Evolutionary conservation across 306 rosid species (phyloP), one percentile per base, ranked within the genome.

Genomic region (Dalbergia oliveri): DNA sequence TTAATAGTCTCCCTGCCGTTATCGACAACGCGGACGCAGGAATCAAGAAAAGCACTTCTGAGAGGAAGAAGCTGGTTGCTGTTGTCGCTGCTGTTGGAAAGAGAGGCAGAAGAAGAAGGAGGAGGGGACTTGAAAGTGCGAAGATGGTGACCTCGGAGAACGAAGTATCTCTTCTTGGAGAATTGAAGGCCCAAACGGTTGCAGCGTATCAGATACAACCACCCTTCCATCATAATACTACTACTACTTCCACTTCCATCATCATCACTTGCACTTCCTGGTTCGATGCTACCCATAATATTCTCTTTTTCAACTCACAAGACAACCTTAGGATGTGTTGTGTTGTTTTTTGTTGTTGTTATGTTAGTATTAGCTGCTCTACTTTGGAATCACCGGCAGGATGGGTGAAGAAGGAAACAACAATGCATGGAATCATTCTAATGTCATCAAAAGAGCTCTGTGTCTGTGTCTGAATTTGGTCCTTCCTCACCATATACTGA

Each of bases 1-100:
- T 90, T 83, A 69, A 93, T 87, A 79, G 91, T 93, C 79, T 91
- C 98, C 41, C 94, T 93, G 54, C 99, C 99, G 78, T 93, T 86
- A 81, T 95, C 99, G 19, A 87, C 84, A 19, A 90, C 96, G 10
- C 96, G 88, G 76, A 95, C 86, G 72, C 89, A 90, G 69, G 89
- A 91, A 85, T 95, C 99, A 37, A 95, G 89, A 69, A 90, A 74
- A 65, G 98, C 97, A 77, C 98, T 90, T 83, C 92, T 89, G 69
- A 87, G 87, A 54, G 99, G 11, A 5, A 0, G 86, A 62, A 92
- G 94, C 94, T 92, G 84, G 37, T 87, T 79, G 26, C 35, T 69
- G 4, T 21, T 21, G 1, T 21, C 1, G 23, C 31, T 26, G 31
- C 31, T 26, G 31, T 26, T 26, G 31, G 31, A 26, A 26, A 2